A percentile compares a stretch with the other conserved stretches of the same genome.
These are phyloP conservation scores for Ascosphaera apis DNA, from an alignment of 2,329 filamentous ascomycete genomes.

Conservation along the genomic window DNA sequence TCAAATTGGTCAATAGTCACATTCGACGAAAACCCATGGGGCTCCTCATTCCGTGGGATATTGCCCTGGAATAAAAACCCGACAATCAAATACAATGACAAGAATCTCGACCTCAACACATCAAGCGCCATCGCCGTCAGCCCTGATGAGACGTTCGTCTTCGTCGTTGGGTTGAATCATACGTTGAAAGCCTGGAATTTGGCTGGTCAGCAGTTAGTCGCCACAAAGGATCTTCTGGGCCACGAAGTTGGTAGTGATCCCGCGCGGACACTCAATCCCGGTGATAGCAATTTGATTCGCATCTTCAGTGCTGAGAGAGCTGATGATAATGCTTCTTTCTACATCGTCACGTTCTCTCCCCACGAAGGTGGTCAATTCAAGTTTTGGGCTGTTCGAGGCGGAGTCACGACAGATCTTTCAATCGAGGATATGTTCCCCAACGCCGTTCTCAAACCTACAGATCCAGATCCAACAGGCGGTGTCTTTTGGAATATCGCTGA, in stretches of 20 bases:
- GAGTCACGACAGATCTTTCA: slow-evolving; percentile 31
- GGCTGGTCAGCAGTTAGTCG: slow-evolving; percentile 52
- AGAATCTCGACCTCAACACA: slow-evolving; percentile 19
- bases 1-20: slow-evolving; percentile 23
- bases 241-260: slow-evolving; percentile 47
- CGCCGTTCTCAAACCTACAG: slow-evolving; percentile 40
- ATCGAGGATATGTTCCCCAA: slow-evolving; percentile 50
- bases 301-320: slow-evolving; percentile 37
- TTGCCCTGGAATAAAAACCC: slow-evolving; percentile 22
- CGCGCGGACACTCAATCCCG: slow-evolving; percentile 57
- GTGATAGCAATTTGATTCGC: slow-evolving; percentile 53
- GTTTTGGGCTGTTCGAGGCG: slow-evolving; percentile 58
- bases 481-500: slow-evolving; percentile 63
- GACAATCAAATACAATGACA: slow-evolving; percentile 19
- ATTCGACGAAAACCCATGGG: slow-evolving; percentile 26
- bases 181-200: slow-evolving; percentile 77
- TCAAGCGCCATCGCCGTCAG: slow-evolving; percentile 23
- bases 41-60: slow-evolving; percentile 23
- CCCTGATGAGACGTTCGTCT: slow-evolving; percentile 28
- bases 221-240: slow-evolving; percentile 55
- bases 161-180: slow-evolving; percentile 78
- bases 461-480: slow-evolving; percentile 36
- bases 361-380: slow-evolving; percentile 79
- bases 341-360: slow-evolving; percentile 67
- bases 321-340: slow-evolving; percentile 27